Evolutionary conservation across 106 monocot species (phyloP), one percentile per base, ranked within the genome.

Genomic region (Alisma plantagoaquatica): DNA sequence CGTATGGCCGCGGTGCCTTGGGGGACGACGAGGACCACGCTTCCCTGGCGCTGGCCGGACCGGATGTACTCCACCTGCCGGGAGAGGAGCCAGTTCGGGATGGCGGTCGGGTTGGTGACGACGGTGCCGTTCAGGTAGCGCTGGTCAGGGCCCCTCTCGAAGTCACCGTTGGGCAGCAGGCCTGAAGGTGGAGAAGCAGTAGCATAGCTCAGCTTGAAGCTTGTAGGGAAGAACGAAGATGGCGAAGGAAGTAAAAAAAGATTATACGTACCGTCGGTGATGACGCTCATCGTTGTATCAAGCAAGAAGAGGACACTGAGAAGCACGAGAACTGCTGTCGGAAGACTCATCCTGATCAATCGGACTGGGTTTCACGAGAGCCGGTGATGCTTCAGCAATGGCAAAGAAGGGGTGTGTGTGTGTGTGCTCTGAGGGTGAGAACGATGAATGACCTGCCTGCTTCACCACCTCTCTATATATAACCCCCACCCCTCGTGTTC

Each of bases 51-150:
- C 32, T 71, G 70, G 6, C 62, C 63, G 3, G 70, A 62, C 41
- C 50, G 23, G 24, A 71, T 71, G 56, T 71, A 71, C 48, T 71
- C 70, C 23, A 71, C 63, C 35, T 63, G 63, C 49, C 63, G 56
- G 10, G 70, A 56, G 24, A 63, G 31, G 35, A 56, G 52, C 70
- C 70, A 71, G 16, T 49, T 16, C 2, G 70, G 62, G 29, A 71
- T 45, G 30, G 70, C 31, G 14, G 16, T 29, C 22, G 49, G 54
- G n/a, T 47, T 56, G 41, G 63, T 63, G 63, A 71, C 70, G 48
- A 63, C 46, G 2, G 70, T 70, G 2, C 70, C 70, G 29, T 45
- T 41, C 6, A 70, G 31, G 19, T 70, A 23, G 1, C 61, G 45
- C 17, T 19, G 20, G 19, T 48, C 33, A n/a, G 70, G 70, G 11